Percentiles rank a stretch among this genome's conserved stretches.
Conservation (phyloP, 2,329 filamentous ascomycete genomes). For the Colletotrichum chlorophyti region DNA sequence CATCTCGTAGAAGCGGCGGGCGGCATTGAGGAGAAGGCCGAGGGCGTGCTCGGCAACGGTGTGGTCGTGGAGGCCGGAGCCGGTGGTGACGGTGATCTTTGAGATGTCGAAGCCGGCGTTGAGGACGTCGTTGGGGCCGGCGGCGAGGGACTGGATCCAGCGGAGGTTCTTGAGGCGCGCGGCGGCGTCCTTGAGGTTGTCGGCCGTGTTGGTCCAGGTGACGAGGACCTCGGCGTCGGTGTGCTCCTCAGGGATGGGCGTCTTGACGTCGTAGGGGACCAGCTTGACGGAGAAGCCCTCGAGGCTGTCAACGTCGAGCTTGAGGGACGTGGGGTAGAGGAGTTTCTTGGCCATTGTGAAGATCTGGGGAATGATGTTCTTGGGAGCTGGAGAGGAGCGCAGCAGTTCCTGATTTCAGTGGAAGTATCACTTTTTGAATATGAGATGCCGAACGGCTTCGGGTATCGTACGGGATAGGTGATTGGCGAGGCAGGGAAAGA, state of each 20-base stretch:
- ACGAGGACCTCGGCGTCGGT: slow-evolving; percentile 66
- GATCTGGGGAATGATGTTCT: too few relatives aligned
- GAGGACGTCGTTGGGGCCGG: slow-evolving; percentile 71
- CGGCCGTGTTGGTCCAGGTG: slow-evolving; percentile 65
- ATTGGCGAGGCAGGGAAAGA: too few relatives aligned
- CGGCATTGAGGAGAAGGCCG: slow-evolving; percentile 61
- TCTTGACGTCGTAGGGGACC: slow-evolving; percentile 65
- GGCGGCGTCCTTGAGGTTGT: slow-evolving; percentile 65
- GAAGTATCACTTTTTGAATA: not conserved
- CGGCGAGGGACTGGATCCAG: slow-evolving; percentile 73
- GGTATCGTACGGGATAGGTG: not conserved
- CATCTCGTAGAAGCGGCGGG: slow-evolving; percentile 67
- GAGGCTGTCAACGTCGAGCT: slow-evolving; percentile 60
- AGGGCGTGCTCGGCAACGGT: slow-evolving; percentile 71
- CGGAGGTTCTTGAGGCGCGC: slow-evolving; percentile 60
- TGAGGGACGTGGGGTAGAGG: slow-evolving; percentile 70
- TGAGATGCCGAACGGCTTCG: not conserved
- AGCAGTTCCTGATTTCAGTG: not conserved
- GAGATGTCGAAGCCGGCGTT: slow-evolving; percentile 63
- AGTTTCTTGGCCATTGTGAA: slow-evolving; percentile 62
- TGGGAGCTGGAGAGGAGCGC: not conserved
- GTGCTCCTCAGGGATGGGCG: slow-evolving; percentile 61
- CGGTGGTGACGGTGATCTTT: slow-evolving; percentile 62
- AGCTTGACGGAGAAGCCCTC: slow-evolving; percentile 65
- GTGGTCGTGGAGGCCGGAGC: slow-evolving; percentile 68